phyloP scores from a whole-genome alignment of 805 yeast genomes.

The Suhomyces xylopsoci region DNA sequence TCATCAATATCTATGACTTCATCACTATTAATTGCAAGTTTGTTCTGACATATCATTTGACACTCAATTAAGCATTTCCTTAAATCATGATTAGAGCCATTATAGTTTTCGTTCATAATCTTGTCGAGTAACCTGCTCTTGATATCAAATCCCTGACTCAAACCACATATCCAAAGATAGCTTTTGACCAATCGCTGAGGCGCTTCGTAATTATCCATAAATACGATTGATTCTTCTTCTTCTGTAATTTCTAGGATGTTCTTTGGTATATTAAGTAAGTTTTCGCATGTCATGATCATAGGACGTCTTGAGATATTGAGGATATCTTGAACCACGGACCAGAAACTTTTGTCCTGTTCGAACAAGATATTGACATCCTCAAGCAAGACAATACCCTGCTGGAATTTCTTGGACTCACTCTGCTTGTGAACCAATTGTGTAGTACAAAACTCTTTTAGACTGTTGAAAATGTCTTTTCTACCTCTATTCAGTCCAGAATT shows the following conservation, averaged over 20 bases:
- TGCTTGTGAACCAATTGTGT: slow-evolving; percentile 68
- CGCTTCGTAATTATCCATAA: slow-evolving; percentile 21
- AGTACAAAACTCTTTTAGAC: slow-evolving; percentile 75
- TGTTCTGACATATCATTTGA: slow-evolving; percentile 37
- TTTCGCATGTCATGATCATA: slow-evolving; percentile 62
- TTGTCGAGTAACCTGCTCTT: slow-evolving; percentile 23
- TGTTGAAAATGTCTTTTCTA: slow-evolving; percentile 62
- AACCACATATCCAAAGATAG: slow-evolving; percentile 43
- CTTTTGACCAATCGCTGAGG: slow-evolving; percentile 17
- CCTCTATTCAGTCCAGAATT: slow-evolving; percentile 74
- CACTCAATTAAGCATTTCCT: slow-evolving; percentile 45
- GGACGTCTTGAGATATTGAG: slow-evolving; percentile 65
- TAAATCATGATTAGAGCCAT: slow-evolving; percentile 36
- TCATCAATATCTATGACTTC: background rate
- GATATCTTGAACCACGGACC: slow-evolving; percentile 67
- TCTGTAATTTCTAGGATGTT: slow-evolving; percentile 44
- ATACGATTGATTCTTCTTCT: slow-evolving; percentile 39
- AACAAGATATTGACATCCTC: slow-evolving; percentile 85
- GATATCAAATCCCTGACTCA: slow-evolving; percentile 33
- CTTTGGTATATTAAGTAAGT: slow-evolving; percentile 45
- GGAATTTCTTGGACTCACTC: slow-evolving; percentile 30
- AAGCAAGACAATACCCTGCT: slow-evolving; percentile 67
- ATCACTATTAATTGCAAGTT: background rate
- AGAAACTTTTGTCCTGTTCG: slow-evolving; percentile 75
- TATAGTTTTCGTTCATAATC: slow-evolving; percentile 20